Evolutionary conservation across 2,329 filamentous ascomycete genomes (phyloP), one percentile per base, ranked within the genome.

Genomic region (Cercospora beticola): DNA sequence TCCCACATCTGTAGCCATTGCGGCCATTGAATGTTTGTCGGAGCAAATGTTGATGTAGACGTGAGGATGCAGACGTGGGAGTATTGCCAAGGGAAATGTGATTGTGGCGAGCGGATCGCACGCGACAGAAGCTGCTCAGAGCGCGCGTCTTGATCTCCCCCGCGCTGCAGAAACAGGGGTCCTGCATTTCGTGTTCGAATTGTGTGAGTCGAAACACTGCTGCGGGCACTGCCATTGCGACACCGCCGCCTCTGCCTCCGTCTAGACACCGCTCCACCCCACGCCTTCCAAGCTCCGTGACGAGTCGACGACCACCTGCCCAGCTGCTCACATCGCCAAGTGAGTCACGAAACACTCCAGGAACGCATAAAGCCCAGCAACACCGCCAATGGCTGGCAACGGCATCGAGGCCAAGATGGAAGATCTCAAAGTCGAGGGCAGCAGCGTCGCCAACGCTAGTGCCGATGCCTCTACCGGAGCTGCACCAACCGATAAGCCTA

Each of bases 401-500:
- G 68, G 71, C 67, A 70, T 74, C 56, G 74, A 75, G 57, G 64
- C 69, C 40, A 73, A 74, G 68, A 75, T 76, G 73, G 73, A 73
- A 60, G 68, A 74, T 21, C 64, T 77, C 21, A 75, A 76, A 43
- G 66, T 76, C 36, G 70, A 72, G 31, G 72, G 67, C 52, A 66
- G 68, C 26, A 65, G 62, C 33, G 36, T 59, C 10, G 64, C 66
- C 40, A 18, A 52, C 62, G 31, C 65, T 43, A 62, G 60, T 46
- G 61, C 64, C 23, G 71, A 66, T 9, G 62, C 66, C 9, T 65
- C 71, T 9, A 59, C 62, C 2, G 52, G 52, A 28, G 76, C 68
- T 14, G 68, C 72, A 18, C 70, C 73, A 52, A 73, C 71, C 14
- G 71, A 72, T 36, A 78, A 78, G 72, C 74, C 76, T 28, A 69